Percentiles rank a stretch among this genome's conserved stretches.
phyloP scores from a whole-genome alignment of 2,329 filamentous ascomycete genomes.

The Cladosporium austrohemisphaericum region DNA sequence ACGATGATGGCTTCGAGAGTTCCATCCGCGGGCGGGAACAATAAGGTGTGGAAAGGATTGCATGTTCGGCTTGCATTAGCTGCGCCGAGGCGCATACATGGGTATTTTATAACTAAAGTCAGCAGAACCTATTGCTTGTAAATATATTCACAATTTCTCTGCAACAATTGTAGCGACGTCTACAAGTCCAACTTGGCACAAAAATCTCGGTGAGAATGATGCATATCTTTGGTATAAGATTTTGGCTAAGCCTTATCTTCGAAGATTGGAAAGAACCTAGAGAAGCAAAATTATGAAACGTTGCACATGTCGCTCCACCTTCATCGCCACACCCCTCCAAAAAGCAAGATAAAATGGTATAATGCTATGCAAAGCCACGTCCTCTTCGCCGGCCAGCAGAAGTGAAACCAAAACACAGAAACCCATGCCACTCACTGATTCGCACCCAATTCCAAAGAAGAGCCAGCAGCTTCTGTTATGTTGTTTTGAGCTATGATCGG shows the following conservation, averaged over 20 bases:
- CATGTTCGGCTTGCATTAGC: too few species aligned
- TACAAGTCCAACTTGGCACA: background rate
- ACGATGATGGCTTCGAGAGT: too few species aligned
- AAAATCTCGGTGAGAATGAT: background rate
- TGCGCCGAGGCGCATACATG: too few species aligned
- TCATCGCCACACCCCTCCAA: conserved; percentile 9
- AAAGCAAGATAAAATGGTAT: conserved; percentile 21
- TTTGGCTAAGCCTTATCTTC: conserved; percentile 3
- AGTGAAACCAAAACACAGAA: conserved; percentile 14
- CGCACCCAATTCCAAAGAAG: conserved; percentile 6
- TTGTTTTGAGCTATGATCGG: conserved; percentile 10
- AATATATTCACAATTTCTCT: too few species aligned
- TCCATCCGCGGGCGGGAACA: too few species aligned
- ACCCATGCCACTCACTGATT: conserved; percentile 1
- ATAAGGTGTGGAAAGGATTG: too few species aligned
- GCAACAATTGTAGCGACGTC: too few species aligned
- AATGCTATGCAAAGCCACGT: conserved; percentile 19
- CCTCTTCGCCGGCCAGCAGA: conserved; percentile 8
- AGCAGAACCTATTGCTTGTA: too few species aligned
- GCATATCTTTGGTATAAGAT: background rate
- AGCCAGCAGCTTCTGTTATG: background rate
- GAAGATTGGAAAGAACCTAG: background rate
- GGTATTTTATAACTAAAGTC: too few species aligned
- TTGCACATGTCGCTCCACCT: conserved; percentile 12
- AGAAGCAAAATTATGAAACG: background rate